Base-by-base conservation (phyloP, 768 basidiomycete species). In the Psilocybe azurescens region DNA sequence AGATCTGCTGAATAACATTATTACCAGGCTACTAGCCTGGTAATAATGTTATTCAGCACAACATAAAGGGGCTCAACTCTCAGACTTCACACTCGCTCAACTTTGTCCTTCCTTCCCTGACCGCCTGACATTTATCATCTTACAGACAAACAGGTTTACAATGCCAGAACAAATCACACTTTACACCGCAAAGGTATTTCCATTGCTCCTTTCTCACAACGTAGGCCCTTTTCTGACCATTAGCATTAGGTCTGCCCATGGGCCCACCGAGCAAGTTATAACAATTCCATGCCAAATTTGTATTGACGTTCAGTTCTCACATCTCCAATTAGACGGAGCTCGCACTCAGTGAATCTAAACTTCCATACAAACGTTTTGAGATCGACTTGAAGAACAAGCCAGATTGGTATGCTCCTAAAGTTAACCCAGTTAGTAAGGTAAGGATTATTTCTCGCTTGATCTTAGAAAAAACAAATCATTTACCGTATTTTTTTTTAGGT, bases 351-450 rank as follows among this genome's bases (percentile, higher is more conserved):
- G 89, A 90, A 65, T 80, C 83, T 2, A 77, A 80, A 4, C 77
- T 83, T 4, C 65, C 78, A 1, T 85, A 75, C 70, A 84, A 77
- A 20, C 71, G 79, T 11, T 88, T 77, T 62, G 82, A 89, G 64
- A 83, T 91, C 51, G 86, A 89, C 66, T 72, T 91, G 11, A 53
- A 61, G 65, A 86, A 87, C 76, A 91, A 90, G 75, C 89, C 89
- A 0, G 84, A 82, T 52, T 89, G 88, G 89, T 89, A 88, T 69
- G 83, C 83, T 0, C 79, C 82, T 0, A 81, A 85, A 61, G 83
- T 91, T 36, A 91, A 90, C 73, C 85, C 85, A 1, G 87, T 82
- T 0, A 83, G 83, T 75, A 90, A 89, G 81, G 89, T 87, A 67
- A 16, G 69, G n/a, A 44, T 44, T 44, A 44, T n/a, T 13, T n/a